Percentiles rank a stretch among this genome's conserved stretches.
phyloP scores from a whole-genome alignment of 225 moss, liverwort and hornwort species.

The Takakia lepidozioides region DNA sequence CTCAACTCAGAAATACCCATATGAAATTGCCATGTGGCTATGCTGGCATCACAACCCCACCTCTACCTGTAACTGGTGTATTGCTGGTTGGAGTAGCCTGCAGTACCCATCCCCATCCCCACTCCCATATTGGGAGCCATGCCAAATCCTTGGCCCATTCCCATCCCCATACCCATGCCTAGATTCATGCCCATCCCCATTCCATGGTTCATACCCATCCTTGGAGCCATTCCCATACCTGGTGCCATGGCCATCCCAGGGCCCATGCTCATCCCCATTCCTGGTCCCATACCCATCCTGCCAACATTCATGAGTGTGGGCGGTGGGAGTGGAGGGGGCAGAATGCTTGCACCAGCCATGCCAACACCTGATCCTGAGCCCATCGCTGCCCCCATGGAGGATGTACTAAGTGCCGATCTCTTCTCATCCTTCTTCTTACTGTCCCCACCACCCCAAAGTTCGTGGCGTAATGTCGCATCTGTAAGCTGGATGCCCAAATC shows the following conservation, averaged over 20 bases:
- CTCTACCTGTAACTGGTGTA: slow-evolving; percentile 82
- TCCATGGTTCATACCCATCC: slow-evolving; percentile 50
- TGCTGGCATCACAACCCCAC: no score
- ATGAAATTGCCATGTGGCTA: no score
- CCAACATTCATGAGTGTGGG: slow-evolving; percentile 20
- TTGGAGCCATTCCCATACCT: slow-evolving; percentile 53
- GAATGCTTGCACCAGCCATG: slow-evolving; percentile 49
- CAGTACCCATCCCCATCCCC: slow-evolving; percentile 52
- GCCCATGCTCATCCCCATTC: slow-evolving; percentile 35
- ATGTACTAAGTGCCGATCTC: slow-evolving; percentile 28
- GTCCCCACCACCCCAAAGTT: slow-evolving; percentile 50
- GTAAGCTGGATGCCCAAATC: slow-evolving; percentile 92
- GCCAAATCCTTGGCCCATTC: slow-evolving; percentile 17
- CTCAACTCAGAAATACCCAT: no score
- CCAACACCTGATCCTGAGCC: slow-evolving; percentile 87
- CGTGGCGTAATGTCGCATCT: slow-evolving; percentile 66
- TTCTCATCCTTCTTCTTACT: slow-evolving; percentile 69
- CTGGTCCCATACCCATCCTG: slow-evolving; percentile 11
- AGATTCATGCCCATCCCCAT: slow-evolving; percentile 73
- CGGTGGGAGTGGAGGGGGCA: slow-evolving; percentile 41
- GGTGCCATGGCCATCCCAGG: slow-evolving; percentile 34
- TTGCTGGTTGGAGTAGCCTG: slow-evolving; percentile 76
- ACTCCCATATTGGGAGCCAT: slow-evolving; percentile 1
- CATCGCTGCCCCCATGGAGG: slow-evolving; percentile 84
- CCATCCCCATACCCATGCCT: slow-evolving; percentile 40